Evolutionary conservation across 192 early-diverging fungal genomes (phyloP), one percentile per base, ranked within the genome.

Genomic region (Umbelopsis isabellina): DNA sequence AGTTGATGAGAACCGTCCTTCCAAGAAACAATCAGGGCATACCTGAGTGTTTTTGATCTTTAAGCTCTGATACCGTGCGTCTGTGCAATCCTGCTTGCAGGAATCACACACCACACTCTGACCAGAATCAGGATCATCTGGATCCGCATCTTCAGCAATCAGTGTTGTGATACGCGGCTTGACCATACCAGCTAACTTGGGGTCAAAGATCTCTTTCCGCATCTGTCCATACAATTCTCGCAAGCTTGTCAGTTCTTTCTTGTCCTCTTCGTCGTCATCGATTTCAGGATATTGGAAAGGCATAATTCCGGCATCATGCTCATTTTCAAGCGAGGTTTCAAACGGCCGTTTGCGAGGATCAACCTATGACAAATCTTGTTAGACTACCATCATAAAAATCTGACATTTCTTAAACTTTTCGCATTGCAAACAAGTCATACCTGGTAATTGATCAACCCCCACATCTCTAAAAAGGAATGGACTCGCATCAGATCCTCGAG

Each of bases 361-460:
- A 66, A 93, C 89, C 93, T 93, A 73, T 9, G 50, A 52, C 25
- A 73, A 10, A 8, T 7, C 1, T 49, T 16, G 20, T 20, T 49
- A 49, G 46, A 48, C 46, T 16, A 18, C 18, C 13, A 18, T 48
- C 46, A 18, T 11, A 16, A 2, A 48, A 2, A 21, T 20, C 20
- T 13, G 49, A 12, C 25, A 52, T 25, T 46, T 1, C 3, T 30
- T 16, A 46, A 65, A 16, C 0, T 21, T 0, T 46, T 4, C 9
- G 20, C 2, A 3, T 23, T 49, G 10, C n/a, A 16, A 72, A 12
- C 10, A 3, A 35, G 16, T 16, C 35, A 25, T 76, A 94, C 93
- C 87, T 97, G 96, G 82, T 94, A 95, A 83, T 99, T 99, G 73
- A 99, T 93, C 20, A 99, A 79, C 0, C 93, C 94, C 93, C 94